Base-by-base conservation (phyloP, 1,284 basidiomycete genomes). In the Sporisorium reilianum region DNA sequence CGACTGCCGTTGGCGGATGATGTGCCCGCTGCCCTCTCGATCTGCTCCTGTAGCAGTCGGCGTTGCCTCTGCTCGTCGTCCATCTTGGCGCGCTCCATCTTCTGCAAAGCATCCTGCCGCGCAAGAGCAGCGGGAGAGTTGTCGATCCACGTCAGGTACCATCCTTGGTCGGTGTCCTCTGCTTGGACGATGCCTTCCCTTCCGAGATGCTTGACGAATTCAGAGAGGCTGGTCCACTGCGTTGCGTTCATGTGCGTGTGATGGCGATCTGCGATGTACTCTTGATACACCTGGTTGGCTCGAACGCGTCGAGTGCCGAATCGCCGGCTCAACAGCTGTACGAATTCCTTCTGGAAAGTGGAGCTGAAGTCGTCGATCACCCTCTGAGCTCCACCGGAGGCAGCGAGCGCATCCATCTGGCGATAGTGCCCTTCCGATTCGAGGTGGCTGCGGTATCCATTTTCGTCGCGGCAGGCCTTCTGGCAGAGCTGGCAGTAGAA, bases 191-290 rank as follows among this genome's bases (percentile, higher is more conserved):
- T 88, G 38, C 97, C 96, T 8, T 89, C 88, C 48, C 94, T 89
- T 3, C 97, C 95, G 30, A 99, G 88, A 80, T 95, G 90, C 85
- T 96, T 95, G 80, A 90, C 88, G 80, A 99, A 99, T 81, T 97
- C 96, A 12, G 93, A 93, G 66, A 99, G 88, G 11, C 96, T 97
- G 25, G 97, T 93, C 95, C 97, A 99, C 67, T 93, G 90, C 11
- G 97, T 99, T 6, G 95, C 88, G 86, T 99, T 99, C 97, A 99
- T 99, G 87, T 99, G 97, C 25, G 95, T 88, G 85, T 99, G 97
- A 55, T 89, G 86, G 86, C 96, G 95, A 86, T 98, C 96, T 66
- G 93, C 90, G 78, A 99, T 99, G 86, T 93, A 95, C 85, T 99
- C 97, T 86, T 99, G 95, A 84, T 99, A 99, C 18, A 99, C 96